A percentile compares a stretch with the other conserved stretches of the same genome.
Conservation (phyloP, 345 rosid species). For the Schrenkiella parvula region DNA sequence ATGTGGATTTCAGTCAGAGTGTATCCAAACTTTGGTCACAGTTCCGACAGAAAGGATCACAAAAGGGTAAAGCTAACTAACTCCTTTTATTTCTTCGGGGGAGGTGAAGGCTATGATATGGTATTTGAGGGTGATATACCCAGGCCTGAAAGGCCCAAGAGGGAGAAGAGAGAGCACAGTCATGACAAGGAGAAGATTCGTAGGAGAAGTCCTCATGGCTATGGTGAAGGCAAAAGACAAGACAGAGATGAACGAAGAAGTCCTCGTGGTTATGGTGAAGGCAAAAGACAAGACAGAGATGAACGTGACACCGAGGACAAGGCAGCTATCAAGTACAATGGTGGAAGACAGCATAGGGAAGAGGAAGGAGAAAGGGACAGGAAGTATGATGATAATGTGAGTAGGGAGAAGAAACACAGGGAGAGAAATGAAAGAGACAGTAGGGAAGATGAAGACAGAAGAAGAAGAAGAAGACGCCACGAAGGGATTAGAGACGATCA, state of each 20-base stretch:
- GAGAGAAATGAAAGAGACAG: slow-evolving; percentile 21
- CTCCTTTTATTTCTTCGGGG: no score
- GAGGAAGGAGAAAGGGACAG: slow-evolving; percentile 3
- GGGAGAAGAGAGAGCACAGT: slow-evolving; percentile 12
- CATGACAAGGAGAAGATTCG: neutral
- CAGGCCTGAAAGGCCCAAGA: slow-evolving; percentile 44
- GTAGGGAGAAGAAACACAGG: no score
- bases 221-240: slow-evolving; percentile 31
- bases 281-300: slow-evolving; percentile 25
- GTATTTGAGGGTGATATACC: slow-evolving; percentile 65
- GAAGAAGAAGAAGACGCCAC: slow-evolving; percentile 12
- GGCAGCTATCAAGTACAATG: neutral
- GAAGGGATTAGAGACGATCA: slow-evolving; percentile 21
- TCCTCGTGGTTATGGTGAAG: neutral
- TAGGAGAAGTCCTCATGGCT: no score
- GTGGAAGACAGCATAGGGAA: neutral
- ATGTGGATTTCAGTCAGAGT: slow-evolving; percentile 96
- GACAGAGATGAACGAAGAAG: no score
- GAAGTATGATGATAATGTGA: slow-evolving; percentile 37
- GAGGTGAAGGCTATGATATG: slow-evolving; percentile 61
- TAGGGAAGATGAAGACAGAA: slow-evolving; percentile 22
- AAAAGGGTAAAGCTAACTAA: slow-evolving; percentile 55
- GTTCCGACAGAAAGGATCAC: slow-evolving; percentile 54
- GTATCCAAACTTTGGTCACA: slow-evolving; percentile 83
- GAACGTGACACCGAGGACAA: neutral